Base-by-base conservation (phyloP, 495 filamentous ascomycete species). In the Daldinia decipiens region DNA sequence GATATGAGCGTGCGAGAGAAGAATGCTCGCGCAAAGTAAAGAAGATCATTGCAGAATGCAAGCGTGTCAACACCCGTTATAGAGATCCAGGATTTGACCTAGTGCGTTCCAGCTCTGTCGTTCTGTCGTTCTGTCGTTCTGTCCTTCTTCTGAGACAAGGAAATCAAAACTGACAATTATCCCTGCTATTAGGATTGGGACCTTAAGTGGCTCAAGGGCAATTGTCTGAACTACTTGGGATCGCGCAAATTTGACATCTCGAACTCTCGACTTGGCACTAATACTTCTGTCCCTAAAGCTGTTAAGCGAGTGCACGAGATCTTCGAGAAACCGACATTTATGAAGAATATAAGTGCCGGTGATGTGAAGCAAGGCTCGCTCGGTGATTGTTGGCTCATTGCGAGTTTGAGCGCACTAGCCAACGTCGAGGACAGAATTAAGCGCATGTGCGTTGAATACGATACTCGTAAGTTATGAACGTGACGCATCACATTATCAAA, bases 301-400 rank as follows among this genome's bases (percentile, higher is more conserved):
- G 89, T 92, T 27, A 92, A 93, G 77, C 82, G 91, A 36, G 86
- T 92, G 1, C 79, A 93, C 81, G 94, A 97, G 74, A 93, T 98
- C 58, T 97, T 93, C 76, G 93, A 96, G 39, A 88, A 92, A 6
- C 94, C 95, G 0, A 87, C 90, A 34, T 98, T 98, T 77, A 92
- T 89, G 75, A 85, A 90, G 62, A 89, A 92, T 65, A 88, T 92
- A 27, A 88, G 88, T 29, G 90, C 89, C 21, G 90, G 91, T 61
- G 92, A 96, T 79, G 88, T 96, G 53, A 91, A 92, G 67, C 91
- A 95, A 73, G 91, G 91, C 1, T 84, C 87, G 59, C 89, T 92
- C 63, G 95, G 95, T 26, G 93, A 98, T 76, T 98, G 95, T 82
- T 98, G 94, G 94, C 86, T 97, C 55, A 87, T 98, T 82, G 91